phyloP scores from a whole-genome alignment of 2,329 filamentous ascomycete species.

The Chaetomium globosum region DNA sequence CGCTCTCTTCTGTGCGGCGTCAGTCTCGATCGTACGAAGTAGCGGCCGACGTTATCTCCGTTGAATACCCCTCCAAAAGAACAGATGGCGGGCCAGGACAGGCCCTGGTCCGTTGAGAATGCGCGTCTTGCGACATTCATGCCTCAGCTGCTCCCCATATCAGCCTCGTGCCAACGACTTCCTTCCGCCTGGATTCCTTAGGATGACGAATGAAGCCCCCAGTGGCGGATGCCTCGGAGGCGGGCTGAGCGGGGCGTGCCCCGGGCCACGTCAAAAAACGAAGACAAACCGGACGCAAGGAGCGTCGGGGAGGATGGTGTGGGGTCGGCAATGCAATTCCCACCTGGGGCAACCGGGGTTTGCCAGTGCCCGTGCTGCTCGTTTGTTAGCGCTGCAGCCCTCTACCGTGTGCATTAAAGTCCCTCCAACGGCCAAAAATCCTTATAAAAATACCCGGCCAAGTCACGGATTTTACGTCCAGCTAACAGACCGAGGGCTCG shows the following conservation, averaged over 20 bases:
- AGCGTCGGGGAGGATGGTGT: slow-evolving; percentile 17
- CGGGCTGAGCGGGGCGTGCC: slow-evolving; percentile 24
- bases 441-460: background rate
- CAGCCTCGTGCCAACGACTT: slow-evolving; percentile 1
- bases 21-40: background rate
- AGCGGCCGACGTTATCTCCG: background rate
- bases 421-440: background rate
- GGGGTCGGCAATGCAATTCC: slow-evolving; percentile 4
- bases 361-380: background rate
- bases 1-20: background rate
- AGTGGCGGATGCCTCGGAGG: slow-evolving; percentile 35
- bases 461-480: too few relatives aligned
- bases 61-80: slow-evolving; percentile 12
- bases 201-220: slow-evolving; percentile 31
- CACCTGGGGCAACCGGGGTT: background rate
- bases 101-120: slow-evolving; percentile 1
- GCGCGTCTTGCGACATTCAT: slow-evolving; percentile 14
- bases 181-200: background rate
- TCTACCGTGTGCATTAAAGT: background rate
- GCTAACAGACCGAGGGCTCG: slow-evolving; percentile 25
- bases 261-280: slow-evolving; percentile 30
- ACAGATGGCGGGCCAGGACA: slow-evolving; percentile 24
- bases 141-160: slow-evolving; percentile 4
- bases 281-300: slow-evolving; percentile 36
- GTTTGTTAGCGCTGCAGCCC: slow-evolving; percentile 12